Evolutionary conservation across 2,329 filamentous ascomycete genomes (phyloP).

Genomic region (Eutypa lata): DNA sequence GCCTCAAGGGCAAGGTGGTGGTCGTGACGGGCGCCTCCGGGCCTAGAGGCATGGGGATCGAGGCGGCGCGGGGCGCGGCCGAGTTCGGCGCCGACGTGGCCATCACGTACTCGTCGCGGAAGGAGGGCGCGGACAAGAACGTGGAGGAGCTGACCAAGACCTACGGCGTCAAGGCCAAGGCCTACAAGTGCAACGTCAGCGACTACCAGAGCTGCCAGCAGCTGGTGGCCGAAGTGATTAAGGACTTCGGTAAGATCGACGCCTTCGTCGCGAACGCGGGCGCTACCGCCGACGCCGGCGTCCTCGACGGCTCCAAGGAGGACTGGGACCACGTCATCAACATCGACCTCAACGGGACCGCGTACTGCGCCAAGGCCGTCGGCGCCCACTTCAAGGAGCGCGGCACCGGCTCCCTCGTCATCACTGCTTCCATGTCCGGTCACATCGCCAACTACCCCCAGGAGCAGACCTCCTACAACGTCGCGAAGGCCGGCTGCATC

Average conservation of each 20-base stretch:
- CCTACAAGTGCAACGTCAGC: conserved; percentile 58
- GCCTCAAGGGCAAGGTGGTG: conserved; percentile 69
- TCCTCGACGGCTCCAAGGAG: conserved; percentile 52
- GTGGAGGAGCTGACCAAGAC: conserved; percentile 61
- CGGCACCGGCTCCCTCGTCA: conserved; percentile 60
- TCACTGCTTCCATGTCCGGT: conserved; percentile 63
- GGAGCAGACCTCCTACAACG: conserved; percentile 60
- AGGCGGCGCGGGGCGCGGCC: conserved; percentile 65
- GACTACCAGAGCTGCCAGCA: conserved; percentile 49
- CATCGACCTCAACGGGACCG: conserved; percentile 62
- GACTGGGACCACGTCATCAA: conserved; percentile 59
- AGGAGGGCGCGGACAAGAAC: conserved; percentile 64
- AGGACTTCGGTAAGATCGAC: conserved; percentile 72
- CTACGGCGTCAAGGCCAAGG: conserved; percentile 65
- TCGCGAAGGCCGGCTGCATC: conserved; percentile 50
- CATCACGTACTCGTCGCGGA: conserved; percentile 70
- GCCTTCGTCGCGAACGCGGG: conserved; percentile 73
- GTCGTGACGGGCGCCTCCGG: conserved; percentile 69
- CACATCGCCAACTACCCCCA: conserved; percentile 66
- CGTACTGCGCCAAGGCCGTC: conserved; percentile 61
- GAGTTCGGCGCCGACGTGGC: conserved; percentile 70
- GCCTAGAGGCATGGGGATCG: conserved; percentile 67
- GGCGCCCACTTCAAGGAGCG: conserved; percentile 59
- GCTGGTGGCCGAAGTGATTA: conserved; percentile 60
- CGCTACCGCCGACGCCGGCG: conserved; percentile 54